Evolutionary conservation across 768 basidiomycete species (phyloP).

Genomic region (Mycena epipterygia): DNA sequence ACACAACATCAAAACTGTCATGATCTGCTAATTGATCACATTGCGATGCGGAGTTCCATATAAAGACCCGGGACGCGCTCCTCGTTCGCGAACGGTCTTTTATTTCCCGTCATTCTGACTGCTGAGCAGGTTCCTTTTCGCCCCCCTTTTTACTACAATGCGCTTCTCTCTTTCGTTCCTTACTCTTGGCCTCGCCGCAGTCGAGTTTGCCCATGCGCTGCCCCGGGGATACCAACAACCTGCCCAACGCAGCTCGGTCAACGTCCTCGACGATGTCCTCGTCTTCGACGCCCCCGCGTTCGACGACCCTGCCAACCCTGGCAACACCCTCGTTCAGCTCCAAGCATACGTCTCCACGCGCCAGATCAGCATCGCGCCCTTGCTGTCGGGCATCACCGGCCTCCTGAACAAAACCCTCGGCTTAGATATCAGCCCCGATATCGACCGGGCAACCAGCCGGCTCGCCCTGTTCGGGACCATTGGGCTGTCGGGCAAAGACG

Average conservation of each 20-base stretch:
- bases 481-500: constrained; percentile 48
- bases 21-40: neutral
- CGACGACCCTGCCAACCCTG: constrained; percentile 49
- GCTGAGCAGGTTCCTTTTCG: constrained; percentile 31
- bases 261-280: constrained; percentile 49
- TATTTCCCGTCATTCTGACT: constrained; percentile 24
- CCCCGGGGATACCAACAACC: constrained; percentile 28
- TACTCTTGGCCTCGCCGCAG: constrained; percentile 29
- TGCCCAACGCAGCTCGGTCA: constrained; percentile 33
- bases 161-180: constrained; percentile 34
- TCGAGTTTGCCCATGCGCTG: constrained; percentile 23
- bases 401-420: constrained; percentile 44
- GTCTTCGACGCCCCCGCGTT: constrained; percentile 58
- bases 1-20: neutral
- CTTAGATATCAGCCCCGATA: constrained; percentile 46
- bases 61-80: neutral
- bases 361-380: constrained; percentile 42
- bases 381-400: constrained; percentile 38
- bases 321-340: constrained; percentile 47
- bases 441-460: constrained; percentile 45
- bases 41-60: neutral
- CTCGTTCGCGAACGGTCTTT: constrained; percentile 4
- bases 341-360: constrained; percentile 54
- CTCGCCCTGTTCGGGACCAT: constrained; percentile 51
- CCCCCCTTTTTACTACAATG: constrained; percentile 22